Conservation (phyloP, 2,329 filamentous ascomycete species). For the Cladophialophora bantiana region DNA sequence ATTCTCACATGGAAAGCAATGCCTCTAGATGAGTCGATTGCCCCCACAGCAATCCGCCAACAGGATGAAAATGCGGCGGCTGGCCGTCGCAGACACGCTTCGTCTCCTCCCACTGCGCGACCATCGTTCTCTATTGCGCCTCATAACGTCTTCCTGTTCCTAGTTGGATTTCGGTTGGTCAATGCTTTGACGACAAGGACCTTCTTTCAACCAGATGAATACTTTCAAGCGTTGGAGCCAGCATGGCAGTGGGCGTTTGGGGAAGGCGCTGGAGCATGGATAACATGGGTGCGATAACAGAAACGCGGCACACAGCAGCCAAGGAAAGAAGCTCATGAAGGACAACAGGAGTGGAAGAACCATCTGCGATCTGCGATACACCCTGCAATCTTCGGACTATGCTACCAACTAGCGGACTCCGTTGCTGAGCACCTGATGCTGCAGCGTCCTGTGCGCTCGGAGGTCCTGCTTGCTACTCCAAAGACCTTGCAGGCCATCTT, state of each 20-base stretch:
- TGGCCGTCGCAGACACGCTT: background rate
- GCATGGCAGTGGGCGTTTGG: conserved; percentile 92
- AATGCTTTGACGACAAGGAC: conserved; percentile 82
- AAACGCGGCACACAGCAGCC: conserved; percentile 9
- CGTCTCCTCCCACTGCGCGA: conserved; percentile 3
- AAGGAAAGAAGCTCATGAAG: conserved; percentile 29
- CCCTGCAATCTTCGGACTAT: conserved; percentile 80
- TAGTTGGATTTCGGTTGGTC: conserved; percentile 74
- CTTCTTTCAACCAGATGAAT: conserved; percentile 98
- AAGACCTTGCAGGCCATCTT: conserved; percentile 77
- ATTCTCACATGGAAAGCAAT: conserved; percentile 11
- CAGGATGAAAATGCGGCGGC: background rate
- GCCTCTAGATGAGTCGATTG: conserved; percentile 2
- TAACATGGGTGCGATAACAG: conserved; percentile 80
- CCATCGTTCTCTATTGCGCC: conserved; percentile 9
- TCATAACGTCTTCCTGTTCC: conserved; percentile 47
- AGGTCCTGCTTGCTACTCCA: conserved; percentile 74
- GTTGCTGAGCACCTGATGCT: conserved; percentile 63
- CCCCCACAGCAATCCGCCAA: background rate
- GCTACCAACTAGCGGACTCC: conserved; percentile 70
- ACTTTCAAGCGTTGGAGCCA: conserved; percentile 93
- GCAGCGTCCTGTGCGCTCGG: conserved; percentile 64
- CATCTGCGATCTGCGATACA: conserved; percentile 89
- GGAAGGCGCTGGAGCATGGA: conserved; percentile 73
- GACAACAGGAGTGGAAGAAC: conserved; percentile 83